Evolutionary conservation across 2,329 filamentous ascomycete genomes (phyloP).

Genomic region (Microcyclospora pomicola): DNA sequence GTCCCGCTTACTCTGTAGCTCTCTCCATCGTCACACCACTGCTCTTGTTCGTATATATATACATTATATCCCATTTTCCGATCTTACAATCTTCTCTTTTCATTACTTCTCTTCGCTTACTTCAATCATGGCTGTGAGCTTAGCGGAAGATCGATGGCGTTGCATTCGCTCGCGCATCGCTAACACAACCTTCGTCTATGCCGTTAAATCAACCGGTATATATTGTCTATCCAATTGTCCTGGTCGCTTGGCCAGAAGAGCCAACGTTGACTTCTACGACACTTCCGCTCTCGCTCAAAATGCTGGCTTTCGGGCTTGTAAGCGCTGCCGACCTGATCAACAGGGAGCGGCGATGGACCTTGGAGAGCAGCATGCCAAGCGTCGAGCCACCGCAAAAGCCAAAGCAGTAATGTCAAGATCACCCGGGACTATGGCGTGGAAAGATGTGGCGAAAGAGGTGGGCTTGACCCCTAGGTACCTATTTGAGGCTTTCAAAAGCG

Average conservation of each 20-base stretch:
- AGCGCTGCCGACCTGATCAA: slow-evolving; percentile 44
- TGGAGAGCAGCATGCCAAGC: slow-evolving; percentile 28
- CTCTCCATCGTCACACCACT: no score
- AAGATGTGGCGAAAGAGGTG: slow-evolving; percentile 32
- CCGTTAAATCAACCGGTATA: slow-evolving; percentile 41
- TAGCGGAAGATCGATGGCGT: no score
- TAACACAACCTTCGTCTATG: slow-evolving; percentile 41
- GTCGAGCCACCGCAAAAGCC: slow-evolving; percentile 20
- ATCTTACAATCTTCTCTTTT: no score
- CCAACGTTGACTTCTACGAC: slow-evolving; percentile 43
- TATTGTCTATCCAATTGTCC: slow-evolving; percentile 51
- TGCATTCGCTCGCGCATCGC: slow-evolving; percentile 4
- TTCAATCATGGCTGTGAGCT: no score
- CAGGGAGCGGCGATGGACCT: no score
- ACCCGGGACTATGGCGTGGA: slow-evolving; percentile 5
- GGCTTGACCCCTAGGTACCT: slow-evolving; percentile 45
- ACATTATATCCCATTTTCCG: no score
- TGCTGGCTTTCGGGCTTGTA: slow-evolving; percentile 42
- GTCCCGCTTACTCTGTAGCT: no score
- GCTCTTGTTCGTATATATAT: no score
- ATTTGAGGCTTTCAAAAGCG: slow-evolving; percentile 42
- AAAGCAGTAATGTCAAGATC: slow-evolving; percentile 19
- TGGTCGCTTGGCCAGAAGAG: slow-evolving; percentile 43
- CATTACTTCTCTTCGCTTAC: no score
- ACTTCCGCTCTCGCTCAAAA: slow-evolving; percentile 33